These are phyloP conservation scores for Fusarium stilboides DNA, from an alignment of 2,329 filamentous ascomycete genomes.

Conservation along the genomic window DNA sequence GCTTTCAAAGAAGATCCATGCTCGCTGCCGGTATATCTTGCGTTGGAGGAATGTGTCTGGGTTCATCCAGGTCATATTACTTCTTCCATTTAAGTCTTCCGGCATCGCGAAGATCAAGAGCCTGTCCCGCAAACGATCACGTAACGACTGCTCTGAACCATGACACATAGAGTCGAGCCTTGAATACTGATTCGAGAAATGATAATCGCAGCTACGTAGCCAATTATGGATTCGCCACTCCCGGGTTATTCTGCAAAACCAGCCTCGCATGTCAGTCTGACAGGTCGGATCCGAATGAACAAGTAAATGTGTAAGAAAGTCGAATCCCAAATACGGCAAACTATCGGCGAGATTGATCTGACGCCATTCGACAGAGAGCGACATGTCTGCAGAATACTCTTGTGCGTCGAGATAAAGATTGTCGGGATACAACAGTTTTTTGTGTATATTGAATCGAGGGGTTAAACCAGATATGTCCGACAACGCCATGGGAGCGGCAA, in stretches of 20 bases:
- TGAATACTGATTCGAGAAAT: no score
- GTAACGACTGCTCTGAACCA: not conserved
- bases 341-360: not conserved
- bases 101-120: not conserved
- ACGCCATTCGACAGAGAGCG: not conserved
- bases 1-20: slow-evolving; percentile 26
- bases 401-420: not conserved
- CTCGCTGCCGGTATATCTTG: slow-evolving; percentile 22
- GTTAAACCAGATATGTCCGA: no score
- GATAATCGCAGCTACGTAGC: no score
- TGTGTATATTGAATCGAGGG: not conserved
- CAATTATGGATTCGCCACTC: not conserved
- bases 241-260: not conserved
- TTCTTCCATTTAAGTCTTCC: not conserved
- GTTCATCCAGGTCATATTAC: not conserved
- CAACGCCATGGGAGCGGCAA: slow-evolving; percentile 3
- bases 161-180: not conserved
- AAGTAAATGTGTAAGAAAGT: not conserved
- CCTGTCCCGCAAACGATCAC: not conserved
- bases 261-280: not conserved
- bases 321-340: not conserved
- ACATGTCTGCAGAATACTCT: slow-evolving; percentile 3
- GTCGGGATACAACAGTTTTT: not conserved
- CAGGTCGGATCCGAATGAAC: not conserved
- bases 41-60: not conserved